These are phyloP conservation scores for Lycium barbarum DNA, from an alignment of 257 asterid genomes.

Conservation along the genomic window DNA sequence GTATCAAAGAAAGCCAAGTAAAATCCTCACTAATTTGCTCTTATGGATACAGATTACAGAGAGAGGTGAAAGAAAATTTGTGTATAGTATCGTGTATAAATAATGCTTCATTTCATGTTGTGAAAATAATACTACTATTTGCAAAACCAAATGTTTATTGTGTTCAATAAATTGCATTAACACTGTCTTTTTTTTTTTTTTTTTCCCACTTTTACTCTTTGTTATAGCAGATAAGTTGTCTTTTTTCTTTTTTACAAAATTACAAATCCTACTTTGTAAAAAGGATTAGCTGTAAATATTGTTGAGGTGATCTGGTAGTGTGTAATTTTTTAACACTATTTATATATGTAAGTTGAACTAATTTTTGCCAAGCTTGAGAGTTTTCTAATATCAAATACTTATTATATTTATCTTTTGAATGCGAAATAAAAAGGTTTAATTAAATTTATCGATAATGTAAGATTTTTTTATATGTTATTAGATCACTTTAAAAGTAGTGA, in stretches of 20 bases:
- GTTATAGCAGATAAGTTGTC: not conserved
- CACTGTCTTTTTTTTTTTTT: too few species aligned
- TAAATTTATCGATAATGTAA: too few species aligned
- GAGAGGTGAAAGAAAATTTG: not conserved
- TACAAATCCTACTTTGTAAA: not conserved
- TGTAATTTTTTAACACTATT: not conserved
- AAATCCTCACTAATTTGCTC: not conserved
- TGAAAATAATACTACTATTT: not conserved
- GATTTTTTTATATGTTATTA: too few species aligned
- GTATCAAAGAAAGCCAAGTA: conserved; percentile 56
- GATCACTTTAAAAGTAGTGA: too few species aligned
- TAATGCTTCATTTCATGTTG: not conserved
- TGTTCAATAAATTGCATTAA: not conserved
- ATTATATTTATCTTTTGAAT: too few species aligned
- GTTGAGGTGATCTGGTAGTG: not conserved
- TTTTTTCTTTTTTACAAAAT: not conserved
- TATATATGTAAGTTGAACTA: too few species aligned
- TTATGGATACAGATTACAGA: not conserved
- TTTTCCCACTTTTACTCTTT: too few species aligned
- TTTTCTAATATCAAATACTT: too few species aligned
- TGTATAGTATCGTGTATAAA: not conserved
- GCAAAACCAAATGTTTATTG: not conserved
- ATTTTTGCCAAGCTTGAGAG: too few species aligned
- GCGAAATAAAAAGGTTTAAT: too few species aligned
- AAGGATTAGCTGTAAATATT: not conserved